Evolutionary conservation across 2,329 filamentous ascomycete genomes (phyloP).

Genomic region (Sodiomyces alkalinus): DNA sequence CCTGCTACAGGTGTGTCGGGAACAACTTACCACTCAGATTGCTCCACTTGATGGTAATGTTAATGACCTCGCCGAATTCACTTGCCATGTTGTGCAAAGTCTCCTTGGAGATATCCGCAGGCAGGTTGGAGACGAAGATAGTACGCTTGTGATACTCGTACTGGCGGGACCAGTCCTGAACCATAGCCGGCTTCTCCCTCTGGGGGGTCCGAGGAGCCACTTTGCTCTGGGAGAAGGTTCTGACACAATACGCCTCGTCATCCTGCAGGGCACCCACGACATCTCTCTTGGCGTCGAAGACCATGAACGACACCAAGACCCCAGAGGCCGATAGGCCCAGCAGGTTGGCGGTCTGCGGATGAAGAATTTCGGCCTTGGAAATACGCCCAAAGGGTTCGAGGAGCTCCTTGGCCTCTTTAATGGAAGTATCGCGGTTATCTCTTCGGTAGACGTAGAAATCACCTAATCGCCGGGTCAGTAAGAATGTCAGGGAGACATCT

Average conservation of each 20-base stretch:
- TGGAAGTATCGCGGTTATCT: conserved; percentile 19
- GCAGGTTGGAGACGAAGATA: conserved; percentile 31
- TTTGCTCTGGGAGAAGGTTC: conserved; percentile 16
- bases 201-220: conserved; percentile 16
- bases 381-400: conserved; percentile 29
- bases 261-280: conserved; percentile 25
- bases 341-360: conserved; percentile 14
- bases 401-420: conserved; percentile 27
- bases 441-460: conserved; percentile 30
- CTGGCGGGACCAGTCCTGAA: too few species aligned
- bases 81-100: conserved; percentile 21
- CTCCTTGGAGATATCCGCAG: conserved; percentile 18
- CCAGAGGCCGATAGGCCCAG: conserved; percentile 19
- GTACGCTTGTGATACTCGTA: conserved; percentile 30
- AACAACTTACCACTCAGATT: not conserved
- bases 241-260: conserved; percentile 15
- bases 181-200: conserved; percentile 14
- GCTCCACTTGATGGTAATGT: conserved; percentile 13
- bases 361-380: conserved; percentile 20
- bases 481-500: too few species aligned
- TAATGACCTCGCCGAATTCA: conserved; percentile 21
- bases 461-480: too few species aligned
- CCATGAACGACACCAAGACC: conserved; percentile 32
- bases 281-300: conserved; percentile 35
- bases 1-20: too few species aligned